phyloP scores from a whole-genome alignment of 2,329 filamentous ascomycete species.

The Penicillium sp. region DNA sequence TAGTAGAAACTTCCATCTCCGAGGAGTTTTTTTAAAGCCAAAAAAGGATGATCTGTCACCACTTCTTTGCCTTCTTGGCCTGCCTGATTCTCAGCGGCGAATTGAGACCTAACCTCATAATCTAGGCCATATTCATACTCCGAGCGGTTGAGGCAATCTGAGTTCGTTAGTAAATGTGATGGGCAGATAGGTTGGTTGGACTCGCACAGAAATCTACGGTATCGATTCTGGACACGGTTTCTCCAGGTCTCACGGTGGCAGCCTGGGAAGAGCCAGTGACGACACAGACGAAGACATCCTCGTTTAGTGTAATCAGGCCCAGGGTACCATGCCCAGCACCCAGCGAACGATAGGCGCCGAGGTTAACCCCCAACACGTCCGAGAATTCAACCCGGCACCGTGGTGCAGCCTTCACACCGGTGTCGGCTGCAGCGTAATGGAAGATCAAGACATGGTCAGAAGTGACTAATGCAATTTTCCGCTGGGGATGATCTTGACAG shows the following conservation, averaged over 20 bases:
- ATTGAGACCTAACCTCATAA: constrained; percentile 54
- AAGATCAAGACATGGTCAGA: constrained; percentile 78
- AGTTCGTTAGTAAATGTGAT: constrained; percentile 8
- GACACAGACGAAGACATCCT: constrained; percentile 86
- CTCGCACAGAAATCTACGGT: constrained; percentile 72
- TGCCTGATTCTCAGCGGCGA: constrained; percentile 53
- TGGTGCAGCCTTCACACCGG: constrained; percentile 48
- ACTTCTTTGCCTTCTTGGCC: constrained; percentile 63
- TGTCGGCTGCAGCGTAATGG: constrained; percentile 67
- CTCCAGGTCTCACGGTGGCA: constrained; percentile 78
- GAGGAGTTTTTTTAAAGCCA: constrained; percentile 85
- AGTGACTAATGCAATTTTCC: constrained; percentile 82
- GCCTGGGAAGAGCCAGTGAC: constrained; percentile 76
- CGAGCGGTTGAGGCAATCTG: constrained; percentile 80
- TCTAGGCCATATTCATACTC: constrained; percentile 76
- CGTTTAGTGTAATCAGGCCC: constrained; percentile 77
- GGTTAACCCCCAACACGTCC: constrained; percentile 60
- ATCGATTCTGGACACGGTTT: constrained; percentile 83
- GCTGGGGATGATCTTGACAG: constrained; percentile 80
- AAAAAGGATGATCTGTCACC: constrained; percentile 78
- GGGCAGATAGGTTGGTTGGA: not conserved
- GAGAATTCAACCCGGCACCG: constrained; percentile 89
- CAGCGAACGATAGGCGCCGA: constrained; percentile 73
- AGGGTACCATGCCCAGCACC: constrained; percentile 81
- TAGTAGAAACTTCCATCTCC: constrained; percentile 97